Evolutionary conservation across 2,329 filamentous ascomycete genomes (phyloP).

Genomic region (Sporothrix protearum): DNA sequence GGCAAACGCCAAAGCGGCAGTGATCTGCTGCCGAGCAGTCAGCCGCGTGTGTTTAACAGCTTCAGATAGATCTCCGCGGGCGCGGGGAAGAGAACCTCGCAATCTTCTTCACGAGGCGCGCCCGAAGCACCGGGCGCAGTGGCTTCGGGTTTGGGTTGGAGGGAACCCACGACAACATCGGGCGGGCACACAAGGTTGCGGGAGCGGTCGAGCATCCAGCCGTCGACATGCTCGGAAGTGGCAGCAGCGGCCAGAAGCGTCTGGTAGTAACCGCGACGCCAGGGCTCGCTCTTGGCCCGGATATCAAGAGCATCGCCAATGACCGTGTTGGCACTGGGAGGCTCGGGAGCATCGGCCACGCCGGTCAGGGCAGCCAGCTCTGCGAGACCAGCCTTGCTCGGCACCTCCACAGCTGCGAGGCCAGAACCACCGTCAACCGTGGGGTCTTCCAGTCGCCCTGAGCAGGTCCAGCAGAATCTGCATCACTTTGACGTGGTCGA

Average conservation of each 20-base stretch:
- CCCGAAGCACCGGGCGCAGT: conserved; percentile 58
- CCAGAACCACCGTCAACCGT: conserved; percentile 64
- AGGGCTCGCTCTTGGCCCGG: conserved; percentile 71
- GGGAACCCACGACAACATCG: conserved; percentile 70
- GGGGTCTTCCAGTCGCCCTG: conserved; percentile 63
- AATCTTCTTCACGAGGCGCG: conserved; percentile 71
- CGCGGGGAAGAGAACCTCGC: conserved; percentile 62
- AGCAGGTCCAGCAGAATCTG: conserved; percentile 59
- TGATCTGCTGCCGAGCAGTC: conserved; percentile 70
- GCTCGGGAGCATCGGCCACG: neutral
- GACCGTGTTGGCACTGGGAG: neutral
- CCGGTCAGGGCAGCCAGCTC: neutral
- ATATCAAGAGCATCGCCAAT: conserved; percentile 56
- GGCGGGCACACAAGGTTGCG: conserved; percentile 65
- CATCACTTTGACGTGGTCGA: conserved; percentile 68
- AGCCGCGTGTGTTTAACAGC: conserved; percentile 76
- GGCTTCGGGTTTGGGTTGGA: conserved; percentile 78
- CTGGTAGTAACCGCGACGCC: conserved; percentile 83
- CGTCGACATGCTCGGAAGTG: conserved; percentile 76
- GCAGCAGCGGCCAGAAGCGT: conserved; percentile 72
- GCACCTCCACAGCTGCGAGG: conserved; percentile 37
- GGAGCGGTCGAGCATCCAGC: conserved; percentile 68
- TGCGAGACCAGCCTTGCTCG: neutral
- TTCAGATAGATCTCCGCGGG: conserved; percentile 79
- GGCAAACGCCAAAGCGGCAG: conserved; percentile 78